Percentiles rank a stretch among this genome's conserved stretches.
Conservation (phyloP, 2,329 filamentous ascomycete genomes). For the Calonectria fujianensis region DNA sequence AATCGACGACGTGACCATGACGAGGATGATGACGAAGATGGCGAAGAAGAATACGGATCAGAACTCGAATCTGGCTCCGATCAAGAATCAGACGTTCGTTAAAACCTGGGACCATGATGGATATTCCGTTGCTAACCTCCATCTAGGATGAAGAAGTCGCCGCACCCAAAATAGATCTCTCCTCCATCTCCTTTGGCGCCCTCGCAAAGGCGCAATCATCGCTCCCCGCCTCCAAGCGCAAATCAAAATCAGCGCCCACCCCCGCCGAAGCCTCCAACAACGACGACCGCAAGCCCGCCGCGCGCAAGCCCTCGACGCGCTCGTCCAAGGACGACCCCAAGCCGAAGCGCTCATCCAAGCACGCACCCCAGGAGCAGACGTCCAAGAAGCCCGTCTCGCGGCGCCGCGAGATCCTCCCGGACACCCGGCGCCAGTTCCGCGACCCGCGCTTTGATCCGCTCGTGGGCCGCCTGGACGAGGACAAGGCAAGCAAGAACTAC, state of each 20-base stretch:
- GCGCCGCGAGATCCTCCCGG: slow-evolving; percentile 81
- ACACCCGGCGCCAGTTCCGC: slow-evolving; percentile 76
- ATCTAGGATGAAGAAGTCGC: slow-evolving; percentile 50
- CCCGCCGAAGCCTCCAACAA: slow-evolving; percentile 50
- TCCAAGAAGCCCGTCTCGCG: slow-evolving; percentile 90
- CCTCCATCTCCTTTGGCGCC: slow-evolving; percentile 89
- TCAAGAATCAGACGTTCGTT: slow-evolving; percentile 54
- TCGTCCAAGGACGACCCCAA: slow-evolving; percentile 52
- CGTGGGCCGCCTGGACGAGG: slow-evolving; percentile 71
- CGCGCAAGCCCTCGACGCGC: slow-evolving; percentile 60
- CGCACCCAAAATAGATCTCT: slow-evolving; percentile 65
- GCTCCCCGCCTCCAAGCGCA: slow-evolving; percentile 64
- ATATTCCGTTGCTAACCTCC: slow-evolving; percentile 34
- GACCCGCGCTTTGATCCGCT: slow-evolving; percentile 92
- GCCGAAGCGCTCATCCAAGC: slow-evolving; percentile 79
- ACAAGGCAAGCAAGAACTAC: slow-evolving; percentile 82
- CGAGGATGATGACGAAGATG: slow-evolving; percentile 57
- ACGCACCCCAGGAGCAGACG: slow-evolving; percentile 89
- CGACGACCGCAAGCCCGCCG: slow-evolving; percentile 56
- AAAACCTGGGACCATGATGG: accelerated
- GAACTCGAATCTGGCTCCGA: slow-evolving; percentile 53
- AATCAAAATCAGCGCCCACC: slow-evolving; percentile 49
- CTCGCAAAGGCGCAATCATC: slow-evolving; percentile 89
- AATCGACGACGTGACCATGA: slow-evolving; percentile 52
- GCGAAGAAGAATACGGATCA: slow-evolving; percentile 49